A percentile compares a stretch with the other conserved stretches of the same genome.
phyloP scores from a whole-genome alignment of 1,284 basidiomycete species.

The Rhodofomes roseus region DNA sequence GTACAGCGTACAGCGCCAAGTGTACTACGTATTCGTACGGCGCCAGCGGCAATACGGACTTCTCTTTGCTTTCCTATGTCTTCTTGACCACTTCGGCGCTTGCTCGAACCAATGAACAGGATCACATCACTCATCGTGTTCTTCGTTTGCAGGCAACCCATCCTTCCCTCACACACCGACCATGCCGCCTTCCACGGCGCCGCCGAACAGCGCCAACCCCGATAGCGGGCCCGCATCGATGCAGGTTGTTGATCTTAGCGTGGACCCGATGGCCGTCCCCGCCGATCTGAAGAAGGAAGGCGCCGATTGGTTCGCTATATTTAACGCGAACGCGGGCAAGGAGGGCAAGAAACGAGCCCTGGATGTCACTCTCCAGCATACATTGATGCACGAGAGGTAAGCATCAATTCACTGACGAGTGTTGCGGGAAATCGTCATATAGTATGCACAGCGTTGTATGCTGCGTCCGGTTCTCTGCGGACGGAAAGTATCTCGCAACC shows the following conservation, averaged over 20 bases:
- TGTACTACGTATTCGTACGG: not conserved
- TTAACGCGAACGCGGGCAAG: conserved; percentile 70
- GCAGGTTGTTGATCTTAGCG: conserved; percentile 21
- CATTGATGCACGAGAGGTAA: conserved; percentile 89
- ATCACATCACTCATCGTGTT: not conserved
- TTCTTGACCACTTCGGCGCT: not conserved
- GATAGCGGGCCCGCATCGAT: not conserved
- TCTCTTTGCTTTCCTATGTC: not conserved
- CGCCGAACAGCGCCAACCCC: not conserved
- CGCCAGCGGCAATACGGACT: not conserved
- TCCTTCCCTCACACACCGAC: conserved; percentile 10
- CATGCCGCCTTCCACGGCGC: conserved; percentile 9
- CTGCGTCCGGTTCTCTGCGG: conserved; percentile 87
- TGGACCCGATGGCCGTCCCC: conserved; percentile 45
- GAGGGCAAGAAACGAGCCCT: conserved; percentile 58
- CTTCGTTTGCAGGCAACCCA: conserved; percentile 2
- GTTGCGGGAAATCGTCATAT: no score
- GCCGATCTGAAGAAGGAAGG: conserved; percentile 76
- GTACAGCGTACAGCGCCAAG: not conserved
- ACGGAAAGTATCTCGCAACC: conserved; percentile 86
- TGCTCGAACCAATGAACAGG: not conserved
- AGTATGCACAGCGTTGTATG: conserved; percentile 41
- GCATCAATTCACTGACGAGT: no score
- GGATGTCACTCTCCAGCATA: conserved; percentile 90
- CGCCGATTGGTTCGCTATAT: conserved; percentile 92